phyloP scores from a whole-genome alignment of 1,139 yeast species.

The Saccharomycopsis hybrid region DNA sequence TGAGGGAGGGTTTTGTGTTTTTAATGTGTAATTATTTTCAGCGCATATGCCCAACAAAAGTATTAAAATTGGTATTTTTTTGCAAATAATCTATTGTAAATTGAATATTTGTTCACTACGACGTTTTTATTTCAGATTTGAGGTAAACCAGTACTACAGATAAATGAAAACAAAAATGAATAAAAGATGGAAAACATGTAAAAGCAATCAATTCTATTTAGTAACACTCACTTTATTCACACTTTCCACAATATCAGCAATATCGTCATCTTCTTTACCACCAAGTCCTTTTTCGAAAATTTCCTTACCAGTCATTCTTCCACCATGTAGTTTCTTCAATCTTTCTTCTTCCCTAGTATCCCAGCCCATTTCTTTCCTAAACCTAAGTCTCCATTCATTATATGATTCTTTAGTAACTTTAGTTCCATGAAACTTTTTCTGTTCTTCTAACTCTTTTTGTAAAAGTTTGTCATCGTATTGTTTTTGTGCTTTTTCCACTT shows the following conservation, averaged over 20 bases:
- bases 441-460: slow-evolving; percentile 62
- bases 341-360: slow-evolving; percentile 50
- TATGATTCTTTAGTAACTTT: slow-evolving; percentile 71
- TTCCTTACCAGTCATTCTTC: slow-evolving; percentile 79
- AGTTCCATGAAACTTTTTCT: slow-evolving; percentile 70
- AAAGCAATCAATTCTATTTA: too few relatives aligned
- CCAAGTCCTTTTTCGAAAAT: slow-evolving; percentile 87
- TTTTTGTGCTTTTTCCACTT: slow-evolving; percentile 50
- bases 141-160: too few relatives aligned
- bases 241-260: slow-evolving; percentile 1
- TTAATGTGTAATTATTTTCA: too few relatives aligned
- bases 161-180: too few relatives aligned
- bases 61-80: too few relatives aligned
- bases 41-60: too few relatives aligned
- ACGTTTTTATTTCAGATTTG: too few relatives aligned
- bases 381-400: slow-evolving; percentile 59
- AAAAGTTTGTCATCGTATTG: slow-evolving; percentile 51
- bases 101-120: too few relatives aligned
- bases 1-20: too few relatives aligned
- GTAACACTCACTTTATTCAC: neutral
- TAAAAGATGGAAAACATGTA: too few relatives aligned
- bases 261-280: slow-evolving; percentile 45
- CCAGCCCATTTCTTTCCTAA: slow-evolving; percentile 50
- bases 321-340: slow-evolving; percentile 54
- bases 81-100: too few relatives aligned